Evolutionary conservation across 2,329 filamentous ascomycete genomes (phyloP).

Genomic region (Colletotrichum sp.): DNA sequence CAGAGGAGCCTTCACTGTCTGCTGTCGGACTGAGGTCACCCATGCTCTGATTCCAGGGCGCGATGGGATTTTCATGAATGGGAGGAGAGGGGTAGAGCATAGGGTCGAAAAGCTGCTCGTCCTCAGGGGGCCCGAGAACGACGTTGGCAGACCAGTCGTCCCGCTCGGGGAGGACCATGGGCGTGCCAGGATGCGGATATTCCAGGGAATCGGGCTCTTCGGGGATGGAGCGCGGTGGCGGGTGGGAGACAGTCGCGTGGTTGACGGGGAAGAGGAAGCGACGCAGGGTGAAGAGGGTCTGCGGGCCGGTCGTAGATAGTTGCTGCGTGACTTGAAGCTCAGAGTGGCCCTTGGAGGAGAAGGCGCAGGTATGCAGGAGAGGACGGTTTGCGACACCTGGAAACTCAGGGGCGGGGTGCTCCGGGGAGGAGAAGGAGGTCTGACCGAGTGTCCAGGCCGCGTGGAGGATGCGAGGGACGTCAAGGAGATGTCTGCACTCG

Average conservation of each 20-base stretch:
- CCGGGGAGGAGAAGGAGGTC: constrained; percentile 38
- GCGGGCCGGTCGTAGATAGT: not conserved
- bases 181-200: constrained; percentile 13
- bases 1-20: not conserved
- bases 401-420: constrained; percentile 16
- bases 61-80: not conserved
- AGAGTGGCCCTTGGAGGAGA: constrained; percentile 6
- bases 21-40: not conserved
- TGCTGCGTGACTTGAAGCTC: constrained; percentile 2
- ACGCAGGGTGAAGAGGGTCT: constrained; percentile 8
- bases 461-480: constrained; percentile 45
- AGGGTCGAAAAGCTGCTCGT: not conserved
- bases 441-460: constrained; percentile 49
- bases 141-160: constrained; percentile 13
- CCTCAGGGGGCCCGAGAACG: constrained; percentile 10
- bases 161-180: constrained; percentile 7
- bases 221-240: constrained; percentile 2
- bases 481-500: constrained; percentile 46
- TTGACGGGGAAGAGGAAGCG: constrained; percentile 6
- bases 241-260: constrained; percentile 10
- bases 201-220: constrained; percentile 9
- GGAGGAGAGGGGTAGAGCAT: not conserved
- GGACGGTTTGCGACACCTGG: constrained; percentile 21
- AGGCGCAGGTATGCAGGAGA: constrained; percentile 21
- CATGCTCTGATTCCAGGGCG: not conserved